Conservation (phyloP, 1,284 basidiomycete genomes). For the Stygiomarasmius scandens region DNA sequence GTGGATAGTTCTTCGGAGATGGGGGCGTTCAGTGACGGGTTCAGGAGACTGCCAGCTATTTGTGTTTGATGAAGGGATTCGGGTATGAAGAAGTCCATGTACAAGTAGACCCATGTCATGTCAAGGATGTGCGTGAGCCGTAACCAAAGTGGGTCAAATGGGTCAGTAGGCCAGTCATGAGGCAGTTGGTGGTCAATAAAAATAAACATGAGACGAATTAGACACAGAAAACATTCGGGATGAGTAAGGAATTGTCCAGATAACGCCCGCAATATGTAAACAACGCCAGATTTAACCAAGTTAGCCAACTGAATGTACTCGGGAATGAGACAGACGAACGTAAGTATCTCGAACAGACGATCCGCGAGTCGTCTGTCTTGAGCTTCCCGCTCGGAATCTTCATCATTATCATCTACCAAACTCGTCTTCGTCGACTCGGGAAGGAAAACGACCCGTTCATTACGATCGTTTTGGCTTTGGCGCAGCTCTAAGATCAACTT, state of each 20-base stretch:
- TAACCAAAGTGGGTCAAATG: too few species aligned
- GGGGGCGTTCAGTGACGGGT: slow-evolving; percentile 48
- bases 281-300: too few species aligned
- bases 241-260: too few species aligned
- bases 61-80: slow-evolving; percentile 22
- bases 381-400: slow-evolving; percentile 30
- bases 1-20: slow-evolving; percentile 63
- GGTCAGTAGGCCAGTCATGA: too few species aligned
- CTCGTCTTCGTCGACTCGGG: too few species aligned
- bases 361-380: slow-evolving; percentile 43
- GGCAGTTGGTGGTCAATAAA: neutral
- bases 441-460: too few species aligned
- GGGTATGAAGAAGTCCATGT: neutral
- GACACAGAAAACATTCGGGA: too few species aligned
- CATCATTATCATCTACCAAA: neutral
- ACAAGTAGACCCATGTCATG: neutral
- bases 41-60: slow-evolving; percentile 51
- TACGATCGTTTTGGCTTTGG: too few species aligned
- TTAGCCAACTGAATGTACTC: neutral
- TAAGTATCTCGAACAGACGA: slow-evolving; percentile 62
- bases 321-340: slow-evolving; percentile 40
- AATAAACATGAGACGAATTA: neutral
- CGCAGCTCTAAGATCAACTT: slow-evolving; percentile 33
- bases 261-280: too few species aligned
- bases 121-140: too few species aligned